Evolutionary conservation across 2,329 filamentous ascomycete genomes (phyloP), one percentile per base, ranked within the genome.

Genomic region (Microdochium nivale): DNA sequence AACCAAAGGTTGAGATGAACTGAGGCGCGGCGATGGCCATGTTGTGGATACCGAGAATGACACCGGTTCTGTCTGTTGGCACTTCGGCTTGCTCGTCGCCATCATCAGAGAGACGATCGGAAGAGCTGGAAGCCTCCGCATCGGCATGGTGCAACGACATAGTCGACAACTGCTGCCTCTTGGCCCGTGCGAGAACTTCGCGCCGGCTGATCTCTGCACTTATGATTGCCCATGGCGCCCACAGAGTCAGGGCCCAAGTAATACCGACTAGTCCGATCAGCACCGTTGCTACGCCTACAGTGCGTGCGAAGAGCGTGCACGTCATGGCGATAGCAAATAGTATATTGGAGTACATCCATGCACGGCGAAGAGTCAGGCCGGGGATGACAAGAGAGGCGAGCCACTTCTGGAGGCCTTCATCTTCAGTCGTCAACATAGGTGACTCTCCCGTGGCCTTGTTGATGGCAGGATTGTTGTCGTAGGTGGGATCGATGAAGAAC

Each of bases 211-310:
- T 91, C 67, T 97, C 92, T 4, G 89, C 89, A 47, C 89, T 90
- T 65, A 97, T 96, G 60, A 97, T 87, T 37, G 92, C 91, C 72
- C 92, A 97, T 0, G 92, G 92, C 0, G 91, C 92, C 92, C 92
- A 97, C 25, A 95, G 81, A 2, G 90, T 90, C 61, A 96, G 74
- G 23, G 91, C 90, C 92, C 92, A 97, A 1, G 89, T 90, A 53
- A 97, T 83, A 32, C 92, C 92, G 48, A 95, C 84, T 24, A 94
- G 72, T 1, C 84, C 88, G 52, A 96, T 86, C 32, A 96, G 78
- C 1, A 82, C 76, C 0, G 88, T 95, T 1, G 88, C 92, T 10
- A 78, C 81, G 52, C 80, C 73, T 8, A 90, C 84, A 2, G 81
- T 83, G 40, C 75, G 78, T 37, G 95, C 88, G 54, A 95, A 77